Evolutionary conservation across 177 flowering plant genomes (phyloP).

Genomic region (Vitis hybrid): DNA sequence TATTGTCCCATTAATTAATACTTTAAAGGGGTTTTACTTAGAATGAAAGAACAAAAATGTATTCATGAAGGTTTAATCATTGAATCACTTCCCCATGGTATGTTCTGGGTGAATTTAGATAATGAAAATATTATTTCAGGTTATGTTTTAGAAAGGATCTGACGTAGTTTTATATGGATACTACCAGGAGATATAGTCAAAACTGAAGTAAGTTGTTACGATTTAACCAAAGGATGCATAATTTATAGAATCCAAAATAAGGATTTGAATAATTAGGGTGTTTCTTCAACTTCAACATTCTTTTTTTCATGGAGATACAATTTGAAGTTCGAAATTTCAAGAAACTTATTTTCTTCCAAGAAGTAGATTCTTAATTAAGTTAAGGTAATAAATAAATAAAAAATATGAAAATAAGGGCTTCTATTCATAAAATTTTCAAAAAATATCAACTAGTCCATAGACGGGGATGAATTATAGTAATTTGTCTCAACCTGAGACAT

Average conservation of each 20-base stretch:
- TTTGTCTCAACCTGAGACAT: constrained; percentile 5
- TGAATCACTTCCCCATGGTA: constrained; percentile 13
- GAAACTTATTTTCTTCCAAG: too few relatives aligned
- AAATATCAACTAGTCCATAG: constrained; percentile 5
- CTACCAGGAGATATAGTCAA: constrained; percentile 30
- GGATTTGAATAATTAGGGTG: constrained; percentile 6
- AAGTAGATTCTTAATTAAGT: too few relatives aligned
- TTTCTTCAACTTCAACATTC: too few relatives aligned
- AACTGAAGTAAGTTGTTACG: constrained; percentile 29
- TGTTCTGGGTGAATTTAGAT: constrained; percentile 3
- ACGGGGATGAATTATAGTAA: background rate
- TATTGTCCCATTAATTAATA: background rate
- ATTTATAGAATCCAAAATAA: constrained; percentile 22
- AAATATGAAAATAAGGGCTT: background rate
- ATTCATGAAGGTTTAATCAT: constrained; percentile 1
- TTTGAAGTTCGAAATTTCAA: background rate
- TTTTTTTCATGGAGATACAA: background rate
- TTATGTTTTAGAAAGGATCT: constrained; percentile 17
- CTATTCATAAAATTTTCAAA: constrained; percentile 9
- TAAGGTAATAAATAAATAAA: too few relatives aligned
- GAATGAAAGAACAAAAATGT: constrained; percentile 4
- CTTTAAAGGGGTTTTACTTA: constrained; percentile 5
- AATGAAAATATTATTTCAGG: background rate
- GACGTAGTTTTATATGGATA: constrained; percentile 23
- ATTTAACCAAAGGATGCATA: constrained; percentile 26